Evolutionary conservation across 257 asterid species (phyloP).

Genomic region (Scutellaria baicalensis): DNA sequence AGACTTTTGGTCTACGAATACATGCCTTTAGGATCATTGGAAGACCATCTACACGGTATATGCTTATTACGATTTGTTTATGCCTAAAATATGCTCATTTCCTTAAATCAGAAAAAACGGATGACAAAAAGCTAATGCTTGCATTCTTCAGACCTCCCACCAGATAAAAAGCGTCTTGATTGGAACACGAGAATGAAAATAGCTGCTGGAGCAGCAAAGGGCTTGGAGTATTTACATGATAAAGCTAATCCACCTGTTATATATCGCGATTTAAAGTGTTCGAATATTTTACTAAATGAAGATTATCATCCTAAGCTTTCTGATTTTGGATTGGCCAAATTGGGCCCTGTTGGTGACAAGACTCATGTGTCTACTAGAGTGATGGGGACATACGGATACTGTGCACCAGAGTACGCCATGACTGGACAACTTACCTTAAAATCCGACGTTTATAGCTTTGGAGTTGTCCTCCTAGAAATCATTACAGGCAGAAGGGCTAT

Average conservation of each 20-base stretch:
- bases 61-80: not conserved
- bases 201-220: slow-evolving; percentile 74
- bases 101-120: no score
- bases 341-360: slow-evolving; percentile 65
- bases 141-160: slow-evolving; percentile 49
- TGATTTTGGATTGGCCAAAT: slow-evolving; percentile 70
- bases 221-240: slow-evolving; percentile 73
- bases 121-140: not conserved
- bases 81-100: not conserved
- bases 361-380: slow-evolving; percentile 64
- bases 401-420: slow-evolving; percentile 82
- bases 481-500: slow-evolving; percentile 70
- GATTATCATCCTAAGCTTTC: slow-evolving; percentile 60
- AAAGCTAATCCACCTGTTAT: slow-evolving; percentile 74
- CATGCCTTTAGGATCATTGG: slow-evolving; percentile 83
- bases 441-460: slow-evolving; percentile 69
- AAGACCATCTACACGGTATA: slow-evolving; percentile 83
- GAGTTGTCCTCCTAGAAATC: slow-evolving; percentile 72
- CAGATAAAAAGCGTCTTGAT: slow-evolving; percentile 50
- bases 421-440: slow-evolving; percentile 64
- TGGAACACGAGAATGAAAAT: slow-evolving; percentile 82
- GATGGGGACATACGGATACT: slow-evolving; percentile 82
- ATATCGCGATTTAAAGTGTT: slow-evolving; percentile 60
- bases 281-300: slow-evolving; percentile 57
- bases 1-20: slow-evolving; percentile 75